phyloP scores from a whole-genome alignment of 2,329 filamentous ascomycete genomes.

The Stemphylium beticola region DNA sequence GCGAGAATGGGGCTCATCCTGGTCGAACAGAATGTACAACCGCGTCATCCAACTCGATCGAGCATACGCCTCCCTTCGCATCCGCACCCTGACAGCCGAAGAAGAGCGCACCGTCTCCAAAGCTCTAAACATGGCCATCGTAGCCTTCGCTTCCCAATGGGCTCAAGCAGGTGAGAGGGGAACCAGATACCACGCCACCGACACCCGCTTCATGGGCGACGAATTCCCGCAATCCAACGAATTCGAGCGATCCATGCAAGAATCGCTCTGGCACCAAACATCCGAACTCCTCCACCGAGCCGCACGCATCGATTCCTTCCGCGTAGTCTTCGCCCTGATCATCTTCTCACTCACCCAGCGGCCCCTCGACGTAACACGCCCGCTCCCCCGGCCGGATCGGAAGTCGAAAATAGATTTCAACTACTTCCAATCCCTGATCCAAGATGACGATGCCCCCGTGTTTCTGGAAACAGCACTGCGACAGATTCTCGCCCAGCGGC shows the following conservation, averaged over 20 bases:
- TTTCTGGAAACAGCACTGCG: slow-evolving; percentile 12
- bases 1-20: slow-evolving; percentile 44
- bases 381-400: not conserved
- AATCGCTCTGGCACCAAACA: slow-evolving; percentile 52
- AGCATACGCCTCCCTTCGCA: slow-evolving; percentile 32
- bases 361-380: slow-evolving; percentile 34
- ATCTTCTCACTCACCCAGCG: slow-evolving; percentile 53
- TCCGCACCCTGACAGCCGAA: slow-evolving; percentile 50
- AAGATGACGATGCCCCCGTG: slow-evolving; percentile 10
- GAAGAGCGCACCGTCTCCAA: slow-evolving; percentile 47
- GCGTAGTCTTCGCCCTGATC: slow-evolving; percentile 52
- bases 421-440: slow-evolving; percentile 6
- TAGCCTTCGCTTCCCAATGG: slow-evolving; percentile 62
- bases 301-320: slow-evolving; percentile 50
- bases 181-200: slow-evolving; percentile 10
- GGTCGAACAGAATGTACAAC: slow-evolving; percentile 55
- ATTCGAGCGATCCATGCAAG: slow-evolving; percentile 48
- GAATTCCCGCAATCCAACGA: slow-evolving; percentile 15
- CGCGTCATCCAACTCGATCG: slow-evolving; percentile 57
- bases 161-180: slow-evolving; percentile 33
- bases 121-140: slow-evolving; percentile 57
- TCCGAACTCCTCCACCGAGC: slow-evolving; percentile 45
- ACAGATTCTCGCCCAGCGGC: slow-evolving; percentile 13
- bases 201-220: slow-evolving; percentile 22
- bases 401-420: slow-evolving; percentile 1